A percentile compares a stretch with the other conserved stretches of the same genome.
Conservation (phyloP, 257 asterid species). For the Scutellaria barbata region DNA sequence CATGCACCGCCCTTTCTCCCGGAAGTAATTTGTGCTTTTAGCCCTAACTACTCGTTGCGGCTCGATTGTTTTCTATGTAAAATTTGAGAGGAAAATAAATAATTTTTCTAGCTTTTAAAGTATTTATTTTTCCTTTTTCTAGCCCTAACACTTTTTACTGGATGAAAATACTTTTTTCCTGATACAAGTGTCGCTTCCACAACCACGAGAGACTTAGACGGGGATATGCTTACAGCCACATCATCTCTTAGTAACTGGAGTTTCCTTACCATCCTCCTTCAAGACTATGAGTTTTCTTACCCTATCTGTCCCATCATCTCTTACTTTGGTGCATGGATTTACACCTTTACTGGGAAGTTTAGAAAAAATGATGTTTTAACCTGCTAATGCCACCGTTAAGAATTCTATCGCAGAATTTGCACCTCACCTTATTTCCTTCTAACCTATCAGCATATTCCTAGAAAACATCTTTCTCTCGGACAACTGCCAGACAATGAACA, state of each 20-base stretch:
- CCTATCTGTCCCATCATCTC: constrained; percentile 75
- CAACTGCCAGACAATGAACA: constrained; percentile 60
- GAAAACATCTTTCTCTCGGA: constrained; percentile 84
- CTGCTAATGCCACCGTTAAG: constrained; percentile 93
- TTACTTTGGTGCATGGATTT: constrained; percentile 88
- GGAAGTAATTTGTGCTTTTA: background rate
- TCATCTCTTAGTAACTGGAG: constrained; percentile 50
- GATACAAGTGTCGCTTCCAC: constrained; percentile 48
- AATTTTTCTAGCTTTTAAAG: background rate
- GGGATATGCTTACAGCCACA: constrained; percentile 39
- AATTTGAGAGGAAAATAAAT: background rate
- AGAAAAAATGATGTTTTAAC: constrained; percentile 84
- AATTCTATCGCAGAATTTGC: constrained; percentile 88
- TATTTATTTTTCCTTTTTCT: background rate
- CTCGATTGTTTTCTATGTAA: constrained; percentile 2
- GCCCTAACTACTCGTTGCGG: background rate
- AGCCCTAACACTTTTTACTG: too few species aligned
- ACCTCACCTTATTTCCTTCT: constrained; percentile 86
- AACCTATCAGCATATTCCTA: constrained; percentile 95
- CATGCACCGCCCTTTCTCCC: constrained; percentile 17
- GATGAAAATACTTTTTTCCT: constrained; percentile 50
- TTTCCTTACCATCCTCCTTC: constrained; percentile 68
- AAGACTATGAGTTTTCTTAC: constrained; percentile 70
- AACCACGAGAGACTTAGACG: constrained; percentile 35
- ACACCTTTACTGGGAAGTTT: constrained; percentile 93